phyloP scores from a whole-genome alignment of 192 early-diverging fungal genomes.

The Podila horticola region DNA sequence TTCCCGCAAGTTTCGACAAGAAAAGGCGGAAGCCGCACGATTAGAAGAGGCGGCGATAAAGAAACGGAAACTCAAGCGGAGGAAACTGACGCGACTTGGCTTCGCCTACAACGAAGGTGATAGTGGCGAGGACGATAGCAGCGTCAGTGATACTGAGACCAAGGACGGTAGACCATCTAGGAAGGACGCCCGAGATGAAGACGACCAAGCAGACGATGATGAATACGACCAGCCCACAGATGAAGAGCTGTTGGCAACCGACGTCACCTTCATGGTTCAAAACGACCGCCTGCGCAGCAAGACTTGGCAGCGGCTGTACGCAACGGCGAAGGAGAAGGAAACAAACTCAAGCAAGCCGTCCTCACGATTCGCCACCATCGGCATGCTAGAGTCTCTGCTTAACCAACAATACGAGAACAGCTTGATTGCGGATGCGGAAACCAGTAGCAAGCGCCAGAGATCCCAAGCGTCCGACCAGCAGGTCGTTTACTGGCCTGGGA shows the following conservation, averaged over 20 bases:
- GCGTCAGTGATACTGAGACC: neutral
- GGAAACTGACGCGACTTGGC: constrained; percentile 32
- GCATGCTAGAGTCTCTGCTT: constrained; percentile 21
- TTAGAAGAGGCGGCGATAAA: constrained; percentile 10
- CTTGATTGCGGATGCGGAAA: neutral
- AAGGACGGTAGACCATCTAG: neutral
- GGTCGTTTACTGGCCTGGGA: constrained; percentile 38
- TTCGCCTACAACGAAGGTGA: constrained; percentile 38
- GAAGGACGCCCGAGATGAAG: no score
- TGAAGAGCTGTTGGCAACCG: constrained; percentile 16
- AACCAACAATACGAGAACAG: constrained; percentile 36
- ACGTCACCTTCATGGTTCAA: constrained; percentile 12
- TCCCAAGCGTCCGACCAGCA: neutral
- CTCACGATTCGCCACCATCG: neutral
- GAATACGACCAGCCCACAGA: neutral
- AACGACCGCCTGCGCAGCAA: neutral
- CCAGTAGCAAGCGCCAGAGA: neutral
- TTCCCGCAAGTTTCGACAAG: constrained; percentile 28
- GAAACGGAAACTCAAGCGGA: constrained; percentile 15
- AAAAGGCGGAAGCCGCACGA: constrained; percentile 16
- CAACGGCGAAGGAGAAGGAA: neutral
- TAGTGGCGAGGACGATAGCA: constrained; percentile 11
- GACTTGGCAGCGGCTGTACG: constrained; percentile 17
- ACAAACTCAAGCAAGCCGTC: neutral
- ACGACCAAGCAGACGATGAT: neutral